Evolutionary conservation across 768 basidiomycete genomes (phyloP).

Genomic region (Suillus luteus): DNA sequence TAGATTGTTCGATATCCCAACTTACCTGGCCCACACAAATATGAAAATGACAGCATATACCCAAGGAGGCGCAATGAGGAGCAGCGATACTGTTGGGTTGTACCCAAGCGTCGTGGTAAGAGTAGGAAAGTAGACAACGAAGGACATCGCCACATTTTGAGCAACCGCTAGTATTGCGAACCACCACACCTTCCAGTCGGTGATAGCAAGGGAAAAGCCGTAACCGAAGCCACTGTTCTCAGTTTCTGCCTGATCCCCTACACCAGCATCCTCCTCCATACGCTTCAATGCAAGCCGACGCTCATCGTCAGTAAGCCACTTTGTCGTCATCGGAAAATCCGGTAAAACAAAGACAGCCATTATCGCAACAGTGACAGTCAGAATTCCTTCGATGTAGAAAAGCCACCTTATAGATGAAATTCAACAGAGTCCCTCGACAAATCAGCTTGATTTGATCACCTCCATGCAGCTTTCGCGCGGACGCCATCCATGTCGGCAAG

Average conservation of each 20-base stretch:
- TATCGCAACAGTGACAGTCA: slow-evolving; percentile 48
- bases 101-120: slow-evolving; percentile 1
- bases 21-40: too few species aligned
- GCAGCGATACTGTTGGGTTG: too few species aligned
- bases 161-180: slow-evolving; percentile 51
- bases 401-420: too few species aligned
- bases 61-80: too few species aligned
- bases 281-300: slow-evolving; percentile 52
- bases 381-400: slow-evolving; percentile 36
- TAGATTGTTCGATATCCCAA: too few species aligned
- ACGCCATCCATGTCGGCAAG: too few species aligned
- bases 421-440: too few species aligned
- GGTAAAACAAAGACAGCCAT: slow-evolving; percentile 48
- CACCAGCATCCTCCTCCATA: slow-evolving; percentile 65
- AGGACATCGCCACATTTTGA: slow-evolving; percentile 54
- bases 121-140: slow-evolving; percentile 41
- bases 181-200: slow-evolving; percentile 34
- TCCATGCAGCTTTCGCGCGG: too few species aligned
- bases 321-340: slow-evolving; percentile 44
- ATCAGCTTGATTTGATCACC: too few species aligned
- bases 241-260: slow-evolving; percentile 52
- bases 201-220: slow-evolving; percentile 60
- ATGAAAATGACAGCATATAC: too few species aligned
- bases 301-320: slow-evolving; percentile 39
- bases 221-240: slow-evolving; percentile 39